A percentile compares a stretch with the other conserved stretches of the same genome.
phyloP scores from a whole-genome alignment of 2,329 filamentous ascomycete species.

The Colletotrichum sp. region DNA sequence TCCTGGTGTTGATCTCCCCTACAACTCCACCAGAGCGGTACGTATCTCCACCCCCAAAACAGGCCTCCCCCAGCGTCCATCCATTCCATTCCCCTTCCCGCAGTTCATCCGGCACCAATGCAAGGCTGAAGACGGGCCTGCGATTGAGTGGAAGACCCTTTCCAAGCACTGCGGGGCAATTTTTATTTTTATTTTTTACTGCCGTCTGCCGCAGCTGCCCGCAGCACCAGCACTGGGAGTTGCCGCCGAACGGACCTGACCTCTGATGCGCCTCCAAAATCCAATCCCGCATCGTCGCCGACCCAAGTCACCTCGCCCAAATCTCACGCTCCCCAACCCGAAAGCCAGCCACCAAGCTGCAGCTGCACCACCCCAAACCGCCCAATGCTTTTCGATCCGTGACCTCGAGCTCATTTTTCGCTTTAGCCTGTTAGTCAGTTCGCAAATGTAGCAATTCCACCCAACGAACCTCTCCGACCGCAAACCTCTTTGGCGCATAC shows the following conservation, averaged over 20 bases:
- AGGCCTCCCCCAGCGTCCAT: neutral
- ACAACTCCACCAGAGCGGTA: neutral
- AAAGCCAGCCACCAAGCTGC: neutral
- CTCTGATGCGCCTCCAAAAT: constrained; percentile 3
- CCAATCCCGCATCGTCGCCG: constrained; percentile 21
- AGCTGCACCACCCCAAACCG: neutral
- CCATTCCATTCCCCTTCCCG: neutral
- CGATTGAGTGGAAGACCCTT: neutral
- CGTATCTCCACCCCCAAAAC: neutral
- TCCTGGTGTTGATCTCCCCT: neutral
- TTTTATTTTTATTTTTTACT: neutral
- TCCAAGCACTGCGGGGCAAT: neutral
- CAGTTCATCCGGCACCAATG: constrained; percentile 6
- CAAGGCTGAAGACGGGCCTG: constrained; percentile 2
- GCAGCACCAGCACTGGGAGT: neutral
- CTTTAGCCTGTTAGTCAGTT: neutral
- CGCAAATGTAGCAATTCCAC: neutral
- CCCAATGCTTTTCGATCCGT: neutral
- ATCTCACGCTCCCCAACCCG: neutral
- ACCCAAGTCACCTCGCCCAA: constrained; percentile 15
- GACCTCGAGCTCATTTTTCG: neutral
- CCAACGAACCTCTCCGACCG: neutral
- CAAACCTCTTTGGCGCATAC: neutral
- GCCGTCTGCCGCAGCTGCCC: neutral
- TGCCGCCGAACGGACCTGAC: neutral